phyloP scores from a whole-genome alignment of 2,329 filamentous ascomycete species.

The Fusarium cyanostomum region DNA sequence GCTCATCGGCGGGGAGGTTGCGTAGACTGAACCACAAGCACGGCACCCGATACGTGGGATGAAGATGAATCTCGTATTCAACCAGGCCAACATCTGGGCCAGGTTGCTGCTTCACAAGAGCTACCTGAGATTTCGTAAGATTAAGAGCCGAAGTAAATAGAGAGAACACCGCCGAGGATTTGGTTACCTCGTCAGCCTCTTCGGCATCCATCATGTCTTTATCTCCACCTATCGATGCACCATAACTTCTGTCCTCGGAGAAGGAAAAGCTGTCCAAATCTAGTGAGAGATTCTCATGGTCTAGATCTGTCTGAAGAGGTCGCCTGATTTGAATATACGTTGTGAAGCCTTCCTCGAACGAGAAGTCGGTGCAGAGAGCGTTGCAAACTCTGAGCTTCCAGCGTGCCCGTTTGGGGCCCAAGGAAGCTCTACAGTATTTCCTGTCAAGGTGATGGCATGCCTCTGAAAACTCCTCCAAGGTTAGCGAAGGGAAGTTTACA shows the following conservation, averaged over 20 bases:
- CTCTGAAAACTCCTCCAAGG: slow-evolving; percentile 69
- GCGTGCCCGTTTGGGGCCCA: slow-evolving; percentile 62
- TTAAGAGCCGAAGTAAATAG: slow-evolving; percentile 7
- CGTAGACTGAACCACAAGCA: slow-evolving; percentile 79
- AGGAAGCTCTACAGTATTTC: slow-evolving; percentile 65
- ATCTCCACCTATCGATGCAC: slow-evolving; percentile 48
- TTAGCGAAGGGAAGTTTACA: slow-evolving; percentile 69
- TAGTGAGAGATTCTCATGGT: slow-evolving; percentile 57
- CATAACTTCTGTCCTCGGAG: slow-evolving; percentile 34
- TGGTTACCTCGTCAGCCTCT: slow-evolving; percentile 60
- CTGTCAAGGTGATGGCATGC: slow-evolving; percentile 71
- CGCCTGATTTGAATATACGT: slow-evolving; percentile 67
- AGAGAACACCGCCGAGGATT: slow-evolving; percentile 13
- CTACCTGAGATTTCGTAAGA: slow-evolving; percentile 51
- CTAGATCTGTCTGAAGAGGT: slow-evolving; percentile 57
- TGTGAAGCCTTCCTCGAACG: slow-evolving; percentile 54
- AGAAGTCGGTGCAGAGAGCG: slow-evolving; percentile 58
- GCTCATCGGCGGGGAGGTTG: slow-evolving; percentile 63
- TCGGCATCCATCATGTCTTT: slow-evolving; percentile 61
- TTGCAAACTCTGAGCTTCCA: slow-evolving; percentile 66
- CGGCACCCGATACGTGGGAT: slow-evolving; percentile 78
- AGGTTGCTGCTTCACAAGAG: slow-evolving; percentile 47
- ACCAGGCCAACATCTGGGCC: slow-evolving; percentile 58
- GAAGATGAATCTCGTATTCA: slow-evolving; percentile 78
- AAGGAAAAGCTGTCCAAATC: slow-evolving; percentile 59